Percentiles rank a stretch among this genome's conserved stretches.
phyloP scores from a whole-genome alignment of 2,329 filamentous ascomycete species.

The Sporothrix mexicana region DNA sequence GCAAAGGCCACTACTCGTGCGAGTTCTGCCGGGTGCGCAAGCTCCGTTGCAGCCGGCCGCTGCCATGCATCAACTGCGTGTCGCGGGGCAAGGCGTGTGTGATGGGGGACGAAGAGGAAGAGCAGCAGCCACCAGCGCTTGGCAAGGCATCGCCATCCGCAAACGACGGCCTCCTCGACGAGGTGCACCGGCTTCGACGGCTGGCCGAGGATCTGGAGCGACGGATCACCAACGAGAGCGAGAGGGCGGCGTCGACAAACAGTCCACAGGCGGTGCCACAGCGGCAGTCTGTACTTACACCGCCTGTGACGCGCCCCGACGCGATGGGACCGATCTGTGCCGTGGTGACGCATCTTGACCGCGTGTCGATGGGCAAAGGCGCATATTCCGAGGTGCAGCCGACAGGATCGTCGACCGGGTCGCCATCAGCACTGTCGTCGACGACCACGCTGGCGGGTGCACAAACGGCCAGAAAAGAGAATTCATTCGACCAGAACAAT shows the following conservation, averaged over 20 bases:
- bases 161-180: conserved; percentile 16
- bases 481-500: neutral
- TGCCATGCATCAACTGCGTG: conserved; percentile 34
- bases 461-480: neutral
- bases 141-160: neutral
- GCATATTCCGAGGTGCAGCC: conserved; percentile 15
- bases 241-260: neutral
- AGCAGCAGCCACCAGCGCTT: neutral
- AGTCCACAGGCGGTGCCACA: conserved; percentile 8
- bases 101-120: conserved; percentile 7
- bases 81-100: conserved; percentile 31
- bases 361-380: conserved; percentile 32
- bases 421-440: neutral
- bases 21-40: conserved; percentile 34
- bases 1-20: conserved; percentile 33
- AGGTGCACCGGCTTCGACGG: conserved; percentile 26
- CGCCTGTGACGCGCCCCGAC: neutral
- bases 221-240: neutral
- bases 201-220: conserved; percentile 30
- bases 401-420: neutral
- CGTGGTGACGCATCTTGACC: conserved; percentile 31
- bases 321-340: conserved; percentile 26
- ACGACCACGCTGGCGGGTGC: neutral
- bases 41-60: conserved; percentile 32
- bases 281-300: neutral